Evolutionary conservation across 805 yeast species (phyloP), one percentile per base, ranked within the genome.

Genomic region (Torulaspora franciscae): DNA sequence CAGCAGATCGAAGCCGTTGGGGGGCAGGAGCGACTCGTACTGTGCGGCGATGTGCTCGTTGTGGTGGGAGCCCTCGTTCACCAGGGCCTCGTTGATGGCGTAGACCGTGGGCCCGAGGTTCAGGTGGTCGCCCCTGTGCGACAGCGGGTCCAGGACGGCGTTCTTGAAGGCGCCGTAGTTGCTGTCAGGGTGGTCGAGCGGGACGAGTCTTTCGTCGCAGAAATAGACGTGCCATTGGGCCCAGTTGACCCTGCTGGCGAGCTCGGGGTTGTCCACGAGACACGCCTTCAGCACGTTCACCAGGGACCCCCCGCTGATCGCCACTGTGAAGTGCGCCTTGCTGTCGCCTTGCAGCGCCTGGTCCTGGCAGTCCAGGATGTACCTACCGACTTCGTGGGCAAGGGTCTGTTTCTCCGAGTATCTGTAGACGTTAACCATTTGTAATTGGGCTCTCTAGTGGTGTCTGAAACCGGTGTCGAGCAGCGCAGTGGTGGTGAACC

Each of bases 221-320:
- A 90, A 88, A 69, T 74, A 90, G 9, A 90, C 81, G 48, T 79
- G 79, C 95, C 95, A 85, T 54, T 79, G 73, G 29, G 68, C 64
- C 91, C 95, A 85, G 56, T 78, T 67, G 25, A 82, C 74, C 46
- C 71, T 56, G 1, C 64, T 45, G 1, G 72, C 67, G 33, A 75
- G 60, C 10, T 67, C 69, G 19, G 64, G 44, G 61, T 85, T 76
- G 50, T 77, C 79, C 44, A 88, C 75, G 50, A 89, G 72, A 3
- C 88, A 91, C 37, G 73, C 70, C 48, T 76, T 74, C 32, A 72
- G 51, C 1, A 81, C 87, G 55, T 83, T 81, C 24, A 90, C 87
- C 56, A 89, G 73, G 7, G 96, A 86, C 1, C 98, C 98, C 33
- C 98, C 98, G 47, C 93, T 83, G 38, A 90, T 75, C 9, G 96